Base-by-base conservation (phyloP, 1,284 basidiomycete genomes). In the Ganoderma sp. region DNA sequence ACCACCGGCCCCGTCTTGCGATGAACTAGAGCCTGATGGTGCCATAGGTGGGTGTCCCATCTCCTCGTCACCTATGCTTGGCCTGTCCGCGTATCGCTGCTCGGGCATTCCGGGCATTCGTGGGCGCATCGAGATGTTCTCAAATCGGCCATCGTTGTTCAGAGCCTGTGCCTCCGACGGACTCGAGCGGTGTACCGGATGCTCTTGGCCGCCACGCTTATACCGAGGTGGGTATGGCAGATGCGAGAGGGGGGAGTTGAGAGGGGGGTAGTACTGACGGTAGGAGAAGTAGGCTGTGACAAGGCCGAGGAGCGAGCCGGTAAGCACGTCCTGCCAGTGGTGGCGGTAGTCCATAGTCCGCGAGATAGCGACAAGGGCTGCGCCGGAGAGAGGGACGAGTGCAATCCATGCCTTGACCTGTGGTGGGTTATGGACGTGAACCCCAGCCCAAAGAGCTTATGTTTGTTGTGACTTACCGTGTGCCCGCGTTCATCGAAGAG, bases 291-390 rank as follows among this genome's bases (percentile, higher is more conserved):
- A 94, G 8, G 94, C 84, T 66, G 95, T 82, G 56, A 84, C 77
- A 17, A 92, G 81, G 15, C 96, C 97, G 14, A 98, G 83, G 42
- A 91, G 65, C 3, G 90, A 88, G 22, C 97, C 96, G 2, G 94
- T 87, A 7, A 96, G 79, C 54, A 98, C 91, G 75, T 98, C 95
- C 54, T 94, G 89, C 92, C 94, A 96, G 88, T 74, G 77, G 93
- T 93, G 94, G 67, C 94, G 87, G 74, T 93, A 92, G 79, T 96
- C 94, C 91, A 94, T 94, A 0, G 92, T 95, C 39, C 95, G 88
- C n/a, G 92, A 93, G 68, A 98, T 91, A 2, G 96, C 96, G 34
- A 99, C 94, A 52, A 98, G 85, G 1, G 90, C 84, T 2, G 95
- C 96, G 17, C 86, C 95, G 42, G 90, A 81, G 61, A 97, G 85